Evolutionary conservation across 2,329 filamentous ascomycete species (phyloP), one percentile per base, ranked within the genome.

Genomic region (Colletotrichum salicis): DNA sequence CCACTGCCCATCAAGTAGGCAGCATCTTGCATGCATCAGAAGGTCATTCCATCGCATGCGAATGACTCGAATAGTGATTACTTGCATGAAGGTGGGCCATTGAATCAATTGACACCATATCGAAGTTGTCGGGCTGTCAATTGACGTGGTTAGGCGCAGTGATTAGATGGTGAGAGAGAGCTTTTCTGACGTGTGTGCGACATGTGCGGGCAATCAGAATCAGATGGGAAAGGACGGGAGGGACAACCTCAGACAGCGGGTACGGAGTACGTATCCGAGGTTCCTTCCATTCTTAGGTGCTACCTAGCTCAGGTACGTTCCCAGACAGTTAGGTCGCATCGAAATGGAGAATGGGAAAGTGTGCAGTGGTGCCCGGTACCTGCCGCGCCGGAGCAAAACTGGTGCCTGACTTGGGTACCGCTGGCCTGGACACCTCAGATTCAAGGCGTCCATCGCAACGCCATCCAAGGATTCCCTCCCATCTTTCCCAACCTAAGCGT

Each of bases 341-440:
- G 13, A 67, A 31, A 51, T 61, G 48, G 56, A 27, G 2, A 51
- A 35, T 11, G 27, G 37, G 48, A 65, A 52, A 24, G 31, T 41
- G 67, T 48, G 41, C 41, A 48, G 41, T 48, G 41, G 41, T 48
- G 19, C 19, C 41, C 41, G 41, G 41, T 67, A 62, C 63, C 57
- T 71, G 68, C 63, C 35, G 45, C 45, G 33, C 51, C 48, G 33
- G 56, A 54, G 31, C 35, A 13, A 13, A 37, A 31, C 54, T 31
- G 54, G 60, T 69, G 60, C 66, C 66, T 70, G 67, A 48, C 55
- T 37, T 61, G 33, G 22, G 22, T n/a, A 24, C 41, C 66, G 11
- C 19, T 48, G 41, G 41, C 19, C 11, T 65, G 15, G 41, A 71
- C 45, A 70, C 69, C 69, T 71, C 54, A 71, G 33, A 67, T 56